Percentiles rank a stretch among this genome's conserved stretches.
phyloP scores from a whole-genome alignment of 371 early-diverging fungal species.

The Amoeboaphelidium protococcarum region DNA sequence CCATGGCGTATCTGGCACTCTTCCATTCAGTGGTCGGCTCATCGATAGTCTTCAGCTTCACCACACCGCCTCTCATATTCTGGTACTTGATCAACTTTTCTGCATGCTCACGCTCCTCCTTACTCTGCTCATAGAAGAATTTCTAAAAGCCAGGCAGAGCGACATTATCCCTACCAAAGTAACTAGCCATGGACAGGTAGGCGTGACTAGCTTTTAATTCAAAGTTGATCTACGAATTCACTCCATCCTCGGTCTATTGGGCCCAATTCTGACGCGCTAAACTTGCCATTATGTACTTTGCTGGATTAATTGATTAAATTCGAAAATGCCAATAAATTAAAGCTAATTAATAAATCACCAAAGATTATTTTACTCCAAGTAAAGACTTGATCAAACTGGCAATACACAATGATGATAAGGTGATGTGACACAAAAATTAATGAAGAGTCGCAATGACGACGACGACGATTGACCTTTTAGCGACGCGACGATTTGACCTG shows the following conservation, averaged over 20 bases:
- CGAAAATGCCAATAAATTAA: too few relatives aligned
- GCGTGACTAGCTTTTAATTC: constrained; percentile 28
- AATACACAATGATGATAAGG: too few relatives aligned
- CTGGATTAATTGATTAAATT: too few relatives aligned
- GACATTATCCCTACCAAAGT: constrained; percentile 20
- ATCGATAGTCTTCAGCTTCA: constrained; percentile 17
- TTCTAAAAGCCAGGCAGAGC: constrained; percentile 32
- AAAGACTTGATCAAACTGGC: too few relatives aligned
- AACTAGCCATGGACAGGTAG: constrained; percentile 29
- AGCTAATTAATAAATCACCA: too few relatives aligned
- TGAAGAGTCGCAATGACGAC: too few relatives aligned
- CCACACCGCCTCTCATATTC: constrained; percentile 27
- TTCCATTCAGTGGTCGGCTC: constrained; percentile 22
- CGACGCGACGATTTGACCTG: too few relatives aligned
- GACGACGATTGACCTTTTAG: too few relatives aligned
- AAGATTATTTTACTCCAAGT: too few relatives aligned
- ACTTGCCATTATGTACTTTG: too few relatives aligned
- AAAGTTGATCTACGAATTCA: constrained; percentile 31
- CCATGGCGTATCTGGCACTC: constrained; percentile 30
- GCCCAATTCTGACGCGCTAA: constrained; percentile 37
- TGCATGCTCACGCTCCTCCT: constrained; percentile 29
- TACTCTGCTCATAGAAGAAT: constrained; percentile 21
- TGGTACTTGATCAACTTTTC: constrained; percentile 28
- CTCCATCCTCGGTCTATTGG: constrained; percentile 26
- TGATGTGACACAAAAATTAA: too few relatives aligned